These are phyloP conservation scores for Morella rubra DNA, from an alignment of 306 rosid species.

Conservation along the genomic window DNA sequence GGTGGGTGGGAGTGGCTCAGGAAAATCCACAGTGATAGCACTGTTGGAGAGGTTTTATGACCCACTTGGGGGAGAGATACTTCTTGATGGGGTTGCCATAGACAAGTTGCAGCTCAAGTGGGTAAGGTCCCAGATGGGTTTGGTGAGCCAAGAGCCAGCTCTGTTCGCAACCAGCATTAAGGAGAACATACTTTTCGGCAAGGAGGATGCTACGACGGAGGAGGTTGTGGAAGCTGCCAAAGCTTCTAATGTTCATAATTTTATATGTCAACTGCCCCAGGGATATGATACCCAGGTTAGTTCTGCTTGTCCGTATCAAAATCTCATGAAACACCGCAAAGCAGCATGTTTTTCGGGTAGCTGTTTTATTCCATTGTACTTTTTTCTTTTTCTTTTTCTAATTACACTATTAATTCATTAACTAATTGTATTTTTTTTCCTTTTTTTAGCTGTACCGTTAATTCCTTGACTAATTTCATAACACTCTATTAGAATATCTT, in stretches of 20 bases:
- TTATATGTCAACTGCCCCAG: constrained; percentile 65
- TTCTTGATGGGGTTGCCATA: constrained; percentile 65
- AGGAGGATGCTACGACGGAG: constrained; percentile 63
- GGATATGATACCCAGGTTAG: constrained; percentile 77
- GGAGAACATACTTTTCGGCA: constrained; percentile 85
- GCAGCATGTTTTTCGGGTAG: no score
- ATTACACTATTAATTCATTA: no score
- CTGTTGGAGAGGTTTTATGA: constrained; percentile 88
- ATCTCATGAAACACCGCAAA: no score
- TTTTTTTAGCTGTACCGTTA: no score
- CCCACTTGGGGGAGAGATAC: constrained; percentile 64
- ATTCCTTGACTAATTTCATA: no score
- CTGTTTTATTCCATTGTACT: no score
- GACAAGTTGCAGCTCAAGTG: constrained; percentile 66
- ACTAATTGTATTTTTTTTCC: no score
- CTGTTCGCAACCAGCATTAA: constrained; percentile 76
- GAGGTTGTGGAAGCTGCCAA: constrained; percentile 67
- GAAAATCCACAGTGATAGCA: constrained; percentile 77
- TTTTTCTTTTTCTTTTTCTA: no score
- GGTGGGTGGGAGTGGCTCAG: constrained; percentile 90
- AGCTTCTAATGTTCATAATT: constrained; percentile 83
- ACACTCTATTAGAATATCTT: no score
- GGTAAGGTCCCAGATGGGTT: constrained; percentile 87
- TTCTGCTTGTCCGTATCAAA: no score
- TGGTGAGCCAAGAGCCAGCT: constrained; percentile 95